A percentile compares a stretch with the other conserved stretches of the same genome.
These are phyloP conservation scores for Purpureocillium lavendulum DNA, from an alignment of 2,329 filamentous ascomycete species.

Conservation along the genomic window DNA sequence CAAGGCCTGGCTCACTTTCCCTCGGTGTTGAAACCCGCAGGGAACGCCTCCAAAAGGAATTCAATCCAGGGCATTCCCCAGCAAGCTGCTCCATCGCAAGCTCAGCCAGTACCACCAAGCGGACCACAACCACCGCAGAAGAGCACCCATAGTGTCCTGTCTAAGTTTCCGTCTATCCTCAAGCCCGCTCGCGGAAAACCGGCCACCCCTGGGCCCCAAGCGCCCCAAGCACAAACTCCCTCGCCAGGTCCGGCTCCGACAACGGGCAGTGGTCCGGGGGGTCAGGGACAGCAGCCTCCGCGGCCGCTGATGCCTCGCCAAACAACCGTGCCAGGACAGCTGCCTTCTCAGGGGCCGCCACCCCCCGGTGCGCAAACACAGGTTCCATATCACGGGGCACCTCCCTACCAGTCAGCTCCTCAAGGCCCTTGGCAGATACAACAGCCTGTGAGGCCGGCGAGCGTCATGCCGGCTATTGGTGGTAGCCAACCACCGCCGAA, in stretches of 20 bases:
- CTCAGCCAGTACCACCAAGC: neutral
- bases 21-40: conserved; percentile 6
- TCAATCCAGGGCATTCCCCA: neutral
- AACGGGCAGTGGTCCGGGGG: too few relatives aligned
- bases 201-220: conserved; percentile 1
- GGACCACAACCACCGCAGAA: neutral
- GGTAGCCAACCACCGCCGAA: neutral
- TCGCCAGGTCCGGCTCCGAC: neutral
- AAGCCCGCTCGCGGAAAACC: conserved; percentile 8
- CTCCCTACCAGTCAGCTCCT: neutral
- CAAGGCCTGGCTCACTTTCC: conserved; percentile 3
- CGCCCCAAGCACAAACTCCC: neutral
- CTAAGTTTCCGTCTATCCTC: conserved; percentile 10
- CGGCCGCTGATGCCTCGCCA: neutral
- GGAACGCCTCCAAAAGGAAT: conserved; percentile 3
- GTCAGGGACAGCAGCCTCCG: neutral
- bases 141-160: neutral
- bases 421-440: conserved; percentile 2
- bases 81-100: neutral
- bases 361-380: neutral
- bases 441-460: conserved; percentile 6
- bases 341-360: neutral
- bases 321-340: neutral
- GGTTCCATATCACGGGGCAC: neutral
- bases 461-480: conserved; percentile 6